Evolutionary conservation across 371 early-diverging fungal species (phyloP), one percentile per base, ranked within the genome.

Genomic region (Rhizomucor pusillus): DNA sequence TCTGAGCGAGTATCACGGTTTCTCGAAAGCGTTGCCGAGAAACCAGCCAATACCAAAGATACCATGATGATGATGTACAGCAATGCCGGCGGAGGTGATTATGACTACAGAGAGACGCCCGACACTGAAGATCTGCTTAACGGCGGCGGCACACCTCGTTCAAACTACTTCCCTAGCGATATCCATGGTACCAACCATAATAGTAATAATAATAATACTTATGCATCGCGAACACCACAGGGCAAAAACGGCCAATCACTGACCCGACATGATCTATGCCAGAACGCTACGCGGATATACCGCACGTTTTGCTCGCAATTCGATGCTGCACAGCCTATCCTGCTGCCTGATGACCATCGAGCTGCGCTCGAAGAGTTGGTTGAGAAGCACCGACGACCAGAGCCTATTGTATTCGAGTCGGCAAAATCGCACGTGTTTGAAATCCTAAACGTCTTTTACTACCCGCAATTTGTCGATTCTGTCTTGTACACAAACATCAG

Each of bases 321-420:
- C 55, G 71, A 77, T 47, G 69, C 75, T 4, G 73, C 74, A 14
- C 67, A 69, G 18, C 65, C 60, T 12, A 69, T 78, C 12, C 72
- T 68, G 51, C 43, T 78, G 13, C 78, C 78, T 3, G 71, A 74
- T 11, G 78, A 78, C 33, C 67, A 78, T 46, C 62, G 77, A 36
- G 37, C 57, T 18, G 77, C 70, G 2, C 47, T 77, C 23, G 69
- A 77, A 34, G 63, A 65, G n/a, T 24, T 74, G 25, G 52, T 78
- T 33, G 73, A 72, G 39, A 59, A 61, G 18, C 66, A 75, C 18
- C 65, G 70, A 23, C 65, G 74, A 22, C 74, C 78, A 12, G 78
- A 78, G 23, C 78, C 78, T 9, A 34, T 70, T 14, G 69, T 78
- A 2, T 78, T 75, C 62, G 73, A 78, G 29, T 74, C 78, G 23